Percentiles rank a stretch among this genome's conserved stretches.
Conservation (phyloP, 192 early-diverging fungal species). For the Coemansia sp. region DNA sequence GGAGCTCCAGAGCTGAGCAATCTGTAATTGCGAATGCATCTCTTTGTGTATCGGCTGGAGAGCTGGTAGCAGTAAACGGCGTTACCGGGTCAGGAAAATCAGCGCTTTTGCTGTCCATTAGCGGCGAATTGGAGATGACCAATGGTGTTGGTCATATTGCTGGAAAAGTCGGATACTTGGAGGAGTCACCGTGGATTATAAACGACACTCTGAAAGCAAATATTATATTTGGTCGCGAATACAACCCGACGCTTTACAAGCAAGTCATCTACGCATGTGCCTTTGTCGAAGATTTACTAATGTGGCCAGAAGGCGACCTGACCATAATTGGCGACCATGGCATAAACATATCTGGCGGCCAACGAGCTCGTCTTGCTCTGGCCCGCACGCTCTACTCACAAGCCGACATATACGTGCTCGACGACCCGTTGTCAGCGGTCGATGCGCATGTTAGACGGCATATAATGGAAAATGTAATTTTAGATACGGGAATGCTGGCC, state of each 20-base stretch:
- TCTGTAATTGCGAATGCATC: constrained; percentile 14
- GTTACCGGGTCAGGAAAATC: constrained; percentile 65
- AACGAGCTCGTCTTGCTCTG: constrained; percentile 65
- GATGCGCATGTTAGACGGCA: constrained; percentile 64
- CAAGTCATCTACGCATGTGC: constrained; percentile 64
- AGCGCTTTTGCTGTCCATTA: constrained; percentile 59
- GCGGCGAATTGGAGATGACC: constrained; percentile 54
- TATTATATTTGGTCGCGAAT: constrained; percentile 72
- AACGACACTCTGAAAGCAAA: constrained; percentile 70
- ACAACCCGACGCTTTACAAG: constrained; percentile 60
- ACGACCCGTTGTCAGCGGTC: constrained; percentile 72
- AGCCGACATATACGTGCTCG: constrained; percentile 70
- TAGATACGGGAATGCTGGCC: constrained; percentile 54
- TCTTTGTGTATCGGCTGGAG: constrained; percentile 22
- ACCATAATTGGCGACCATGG: constrained; percentile 72
- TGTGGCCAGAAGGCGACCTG: constrained; percentile 62
- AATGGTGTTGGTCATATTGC: constrained; percentile 26
- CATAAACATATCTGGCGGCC: constrained; percentile 73
- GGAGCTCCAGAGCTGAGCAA: not conserved
- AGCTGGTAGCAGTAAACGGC: constrained; percentile 60
- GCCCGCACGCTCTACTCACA: constrained; percentile 66
- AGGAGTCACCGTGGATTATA: constrained; percentile 32
- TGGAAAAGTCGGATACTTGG: constrained; percentile 28
- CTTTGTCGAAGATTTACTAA: constrained; percentile 62
- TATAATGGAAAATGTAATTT: constrained; percentile 63